phyloP scores from a whole-genome alignment of 345 rosid genomes.

The Aethionema arabicum region DNA sequence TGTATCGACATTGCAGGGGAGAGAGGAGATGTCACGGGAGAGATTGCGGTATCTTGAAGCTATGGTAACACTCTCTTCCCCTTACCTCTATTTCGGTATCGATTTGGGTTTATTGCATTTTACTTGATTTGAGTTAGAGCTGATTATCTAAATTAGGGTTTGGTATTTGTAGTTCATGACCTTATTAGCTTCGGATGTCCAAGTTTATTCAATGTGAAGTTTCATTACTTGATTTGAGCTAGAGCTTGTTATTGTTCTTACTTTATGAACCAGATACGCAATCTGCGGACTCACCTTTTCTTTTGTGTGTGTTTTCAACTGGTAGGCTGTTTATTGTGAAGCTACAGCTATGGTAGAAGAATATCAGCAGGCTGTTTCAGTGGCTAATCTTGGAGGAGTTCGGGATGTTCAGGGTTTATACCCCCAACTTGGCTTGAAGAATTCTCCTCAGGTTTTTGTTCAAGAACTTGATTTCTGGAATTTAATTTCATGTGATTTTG shows the following conservation, averaged over 20 bases:
- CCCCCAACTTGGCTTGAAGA: constrained; percentile 74
- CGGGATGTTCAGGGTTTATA: constrained; percentile 72
- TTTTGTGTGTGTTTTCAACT: constrained; percentile 11
- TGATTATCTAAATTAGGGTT: constrained; percentile 19
- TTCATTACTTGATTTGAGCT: no score
- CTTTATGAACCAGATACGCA: background rate
- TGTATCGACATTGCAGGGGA: constrained; percentile 55
- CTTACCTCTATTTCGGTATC: background rate
- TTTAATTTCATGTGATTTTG: background rate
- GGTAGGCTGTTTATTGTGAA: constrained; percentile 80
- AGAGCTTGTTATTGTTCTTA: no score
- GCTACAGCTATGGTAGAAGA: constrained; percentile 93
- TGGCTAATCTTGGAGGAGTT: constrained; percentile 66
- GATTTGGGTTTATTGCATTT: background rate
- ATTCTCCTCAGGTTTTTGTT: constrained; percentile 58
- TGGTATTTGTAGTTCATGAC: background rate
- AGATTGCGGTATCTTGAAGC: constrained; percentile 90
- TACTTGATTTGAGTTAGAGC: constrained; percentile 5
- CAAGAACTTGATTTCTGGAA: background rate
- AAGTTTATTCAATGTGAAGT: background rate
- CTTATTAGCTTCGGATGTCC: constrained; percentile 1
- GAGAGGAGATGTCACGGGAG: constrained; percentile 94
- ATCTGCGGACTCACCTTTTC: background rate
- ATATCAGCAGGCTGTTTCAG: constrained; percentile 80
- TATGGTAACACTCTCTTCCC: constrained; percentile 50